These are phyloP conservation scores for Naegleria lovaniensis DNA, from an alignment of 208 protist species.

Conservation along the genomic window DNA sequence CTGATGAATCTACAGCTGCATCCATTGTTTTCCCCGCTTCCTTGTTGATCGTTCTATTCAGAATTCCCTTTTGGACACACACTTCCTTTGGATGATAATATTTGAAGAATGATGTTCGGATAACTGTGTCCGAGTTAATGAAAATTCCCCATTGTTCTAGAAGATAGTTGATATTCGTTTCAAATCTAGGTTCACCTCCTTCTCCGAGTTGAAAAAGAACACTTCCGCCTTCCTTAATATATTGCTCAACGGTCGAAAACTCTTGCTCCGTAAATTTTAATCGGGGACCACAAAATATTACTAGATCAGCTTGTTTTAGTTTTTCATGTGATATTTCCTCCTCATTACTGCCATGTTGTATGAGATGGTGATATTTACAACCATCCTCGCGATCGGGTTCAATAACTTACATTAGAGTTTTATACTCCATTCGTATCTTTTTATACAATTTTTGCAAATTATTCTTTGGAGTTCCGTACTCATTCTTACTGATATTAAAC, in stretches of 20 bases:
- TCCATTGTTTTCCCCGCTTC: constrained; percentile 71
- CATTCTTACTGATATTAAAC: constrained; percentile 78
- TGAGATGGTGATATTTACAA: too few relatives aligned
- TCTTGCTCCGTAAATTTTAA: constrained; percentile 58
- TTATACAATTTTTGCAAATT: constrained; percentile 71
- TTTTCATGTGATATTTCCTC: constrained; percentile 53
- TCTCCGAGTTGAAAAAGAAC: constrained; percentile 77
- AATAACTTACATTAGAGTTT: constrained; percentile 72
- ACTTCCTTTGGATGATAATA: constrained; percentile 93
- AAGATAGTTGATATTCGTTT: constrained; percentile 57
- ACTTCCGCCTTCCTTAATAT: constrained; percentile 77
- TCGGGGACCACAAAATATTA: constrained; percentile 68
- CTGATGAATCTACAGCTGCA: background rate
- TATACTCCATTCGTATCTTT: constrained; percentile 62
- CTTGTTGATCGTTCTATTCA: constrained; percentile 85
- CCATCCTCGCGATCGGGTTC: too few relatives aligned
- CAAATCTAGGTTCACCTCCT: constrained; percentile 63
- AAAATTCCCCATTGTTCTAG: constrained; percentile 77
- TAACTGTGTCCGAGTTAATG: constrained; percentile 84
- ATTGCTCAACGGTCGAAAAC: constrained; percentile 64
- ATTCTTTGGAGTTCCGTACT: constrained; percentile 73
- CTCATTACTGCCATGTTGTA: constrained; percentile 36
- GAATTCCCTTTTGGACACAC: constrained; percentile 78
- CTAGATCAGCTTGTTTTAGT: constrained; percentile 59
- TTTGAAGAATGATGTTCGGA: constrained; percentile 85